These are phyloP conservation scores for Linum lewisii DNA, from an alignment of 345 rosid species.

Conservation along the genomic window DNA sequence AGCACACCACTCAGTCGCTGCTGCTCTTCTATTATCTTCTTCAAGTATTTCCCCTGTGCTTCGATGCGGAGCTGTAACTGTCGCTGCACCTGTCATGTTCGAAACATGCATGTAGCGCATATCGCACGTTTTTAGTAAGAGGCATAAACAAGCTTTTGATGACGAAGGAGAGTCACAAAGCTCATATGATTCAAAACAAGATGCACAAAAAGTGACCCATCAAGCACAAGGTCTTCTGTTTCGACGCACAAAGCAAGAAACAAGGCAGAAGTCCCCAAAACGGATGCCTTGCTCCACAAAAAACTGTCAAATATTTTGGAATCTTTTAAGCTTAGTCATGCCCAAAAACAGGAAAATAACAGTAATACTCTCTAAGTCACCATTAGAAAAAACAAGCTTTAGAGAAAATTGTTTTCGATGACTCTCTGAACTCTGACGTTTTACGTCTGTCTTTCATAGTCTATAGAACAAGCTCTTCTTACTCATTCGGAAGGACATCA, in stretches of 20 bases:
- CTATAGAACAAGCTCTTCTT: background rate
- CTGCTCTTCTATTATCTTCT: slow-evolving; percentile 98
- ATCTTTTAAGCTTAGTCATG: background rate
- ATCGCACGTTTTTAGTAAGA: background rate
- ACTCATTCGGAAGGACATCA: background rate
- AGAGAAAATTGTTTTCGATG: too few species aligned
- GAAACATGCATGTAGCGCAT: slow-evolving; percentile 5
- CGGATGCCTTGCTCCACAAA: background rate
- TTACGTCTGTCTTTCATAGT: too few species aligned
- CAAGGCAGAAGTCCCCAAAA: background rate
- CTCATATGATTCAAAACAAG: background rate
- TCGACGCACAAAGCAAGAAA: background rate
- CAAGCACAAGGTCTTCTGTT: background rate
- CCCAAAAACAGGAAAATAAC: too few species aligned
- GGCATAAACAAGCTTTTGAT: background rate
- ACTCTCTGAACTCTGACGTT: too few species aligned
- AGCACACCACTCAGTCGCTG: slow-evolving; percentile 71
- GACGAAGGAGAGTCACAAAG: background rate
- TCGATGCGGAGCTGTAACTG: slow-evolving; percentile 95
- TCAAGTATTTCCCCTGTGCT: slow-evolving; percentile 93
- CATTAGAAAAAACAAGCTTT: too few species aligned
- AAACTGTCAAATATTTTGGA: background rate
- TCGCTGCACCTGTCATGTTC: slow-evolving; percentile 72
- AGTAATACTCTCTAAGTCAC: too few species aligned
- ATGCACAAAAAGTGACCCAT: background rate